Evolutionary conservation across 1,284 basidiomycete genomes (phyloP).

Genomic region (Erythrobasidium hasegawianum): DNA sequence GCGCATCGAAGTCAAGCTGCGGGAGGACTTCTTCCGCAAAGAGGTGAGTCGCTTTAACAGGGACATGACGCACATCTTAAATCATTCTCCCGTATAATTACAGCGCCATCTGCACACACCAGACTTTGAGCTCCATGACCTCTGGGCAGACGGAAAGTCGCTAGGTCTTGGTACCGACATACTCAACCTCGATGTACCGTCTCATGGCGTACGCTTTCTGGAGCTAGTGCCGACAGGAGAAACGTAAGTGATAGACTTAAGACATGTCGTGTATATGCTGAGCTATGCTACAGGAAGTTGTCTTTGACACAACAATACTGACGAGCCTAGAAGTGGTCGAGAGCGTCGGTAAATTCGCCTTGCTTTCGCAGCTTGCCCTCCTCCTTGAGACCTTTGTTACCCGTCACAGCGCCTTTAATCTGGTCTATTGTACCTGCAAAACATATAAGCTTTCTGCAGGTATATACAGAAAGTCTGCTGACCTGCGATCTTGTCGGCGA

Average conservation of each 20-base stretch:
- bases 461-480: not conserved
- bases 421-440: slow-evolving; percentile 1
- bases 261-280: not conserved
- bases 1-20: slow-evolving; percentile 3
- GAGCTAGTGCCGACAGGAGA: slow-evolving; percentile 1
- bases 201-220: slow-evolving; percentile 11
- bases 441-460: not conserved
- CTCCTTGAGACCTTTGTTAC: not conserved
- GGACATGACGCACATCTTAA: not conserved
- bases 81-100: not conserved
- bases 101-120: not conserved
- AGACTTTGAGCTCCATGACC: slow-evolving; percentile 11
- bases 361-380: not conserved
- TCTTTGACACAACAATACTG: too few species aligned
- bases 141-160: slow-evolving; percentile 4
- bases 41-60: not conserved
- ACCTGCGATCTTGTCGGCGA: not conserved
- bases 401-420: not conserved
- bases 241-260: not conserved
- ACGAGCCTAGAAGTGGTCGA: not conserved
- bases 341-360: not conserved
- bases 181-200: not conserved
- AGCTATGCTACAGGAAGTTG: not conserved
- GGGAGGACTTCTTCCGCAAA: slow-evolving; percentile 5
- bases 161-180: not conserved